Base-by-base conservation (phyloP, 148 eudicot genomes). In the Rhododendron molle region DNA sequence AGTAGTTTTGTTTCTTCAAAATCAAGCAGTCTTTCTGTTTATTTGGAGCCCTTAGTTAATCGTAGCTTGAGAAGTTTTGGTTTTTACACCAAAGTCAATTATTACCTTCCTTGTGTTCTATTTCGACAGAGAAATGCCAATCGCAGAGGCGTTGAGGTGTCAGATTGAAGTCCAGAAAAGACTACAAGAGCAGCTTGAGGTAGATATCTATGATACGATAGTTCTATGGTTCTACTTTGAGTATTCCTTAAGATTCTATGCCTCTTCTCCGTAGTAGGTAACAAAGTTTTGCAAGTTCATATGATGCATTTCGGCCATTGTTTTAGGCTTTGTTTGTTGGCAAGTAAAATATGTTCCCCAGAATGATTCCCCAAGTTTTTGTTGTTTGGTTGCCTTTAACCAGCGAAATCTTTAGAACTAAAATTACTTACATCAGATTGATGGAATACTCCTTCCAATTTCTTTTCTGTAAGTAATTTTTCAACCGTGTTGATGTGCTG, bases 141-240 rank as follows among this genome's bases (percentile, higher is more conserved):
- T 91, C 52, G 80, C 90, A 49, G 94, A 93, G 76, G 91, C 93
- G 43, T 54, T 92, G 32, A 90, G 86, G 83, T 78, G 90, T 77
- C 96, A 93, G 47, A 83, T 95, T 85, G 93, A 93, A 82, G 92
- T 89, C 34, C 95, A 92, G 71, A 92, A 87, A 88, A 92, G 89
- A 65, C 86, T 93, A 85, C 92, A 92, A 44, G 92, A 92, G 79
- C 94, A 92, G 87, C 91, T 90, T 79, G 92, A 90, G 92, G 94
- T 92, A 81, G 18, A 72, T 72, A 26, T 78, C 21, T 30, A 12
- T 40, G 9, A 40, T n/a, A 40, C 8, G 21, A 72, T 21, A 72
- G 78, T 40, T 60, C 13, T 65, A 12, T 40, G 21, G 46, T 46
- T 60, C 26, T 60, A 60, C 28, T 52, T 2, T 15, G 21, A 26